Conservation (phyloP, 352 stramenopile species). For the Pythium phragmiticola region DNA sequence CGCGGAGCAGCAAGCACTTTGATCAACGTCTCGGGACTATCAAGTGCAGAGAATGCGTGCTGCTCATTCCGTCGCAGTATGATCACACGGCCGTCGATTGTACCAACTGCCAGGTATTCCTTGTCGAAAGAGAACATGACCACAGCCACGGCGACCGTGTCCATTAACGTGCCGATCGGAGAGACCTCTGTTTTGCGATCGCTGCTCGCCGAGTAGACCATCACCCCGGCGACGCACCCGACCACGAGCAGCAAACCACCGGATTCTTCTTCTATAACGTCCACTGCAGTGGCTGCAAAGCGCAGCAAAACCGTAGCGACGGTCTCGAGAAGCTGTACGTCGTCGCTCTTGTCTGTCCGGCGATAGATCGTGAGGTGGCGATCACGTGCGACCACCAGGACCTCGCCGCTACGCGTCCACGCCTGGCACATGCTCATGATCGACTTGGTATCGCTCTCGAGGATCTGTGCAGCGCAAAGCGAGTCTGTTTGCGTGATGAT, state of each 20-base stretch:
- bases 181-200: background rate
- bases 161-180: background rate
- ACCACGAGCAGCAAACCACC: conserved; percentile 1
- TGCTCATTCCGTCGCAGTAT: conserved; percentile 17
- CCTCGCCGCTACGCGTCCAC: conserved; percentile 37
- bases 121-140: conserved; percentile 41
- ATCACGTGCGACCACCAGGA: conserved; percentile 37
- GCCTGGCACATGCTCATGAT: conserved; percentile 51
- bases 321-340: conserved; percentile 19
- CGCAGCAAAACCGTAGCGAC: conserved; percentile 24
- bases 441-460: conserved; percentile 21
- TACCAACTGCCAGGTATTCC: conserved; percentile 36
- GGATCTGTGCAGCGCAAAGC: conserved; percentile 36
- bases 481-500: background rate
- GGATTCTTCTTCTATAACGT: conserved; percentile 20
- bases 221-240: conserved; percentile 9
- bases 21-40: conserved; percentile 22
- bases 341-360: background rate
- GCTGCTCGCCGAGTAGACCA: background rate
- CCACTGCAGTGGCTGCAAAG: conserved; percentile 39
- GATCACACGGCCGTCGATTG: conserved; percentile 54
- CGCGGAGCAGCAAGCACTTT: conserved; percentile 50
- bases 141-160: conserved; percentile 38
- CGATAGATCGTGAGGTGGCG: conserved; percentile 37
- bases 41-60: background rate